Evolutionary conservation across 352 stramenopile species (phyloP).

Genomic region (Pythium angustatum): DNA sequence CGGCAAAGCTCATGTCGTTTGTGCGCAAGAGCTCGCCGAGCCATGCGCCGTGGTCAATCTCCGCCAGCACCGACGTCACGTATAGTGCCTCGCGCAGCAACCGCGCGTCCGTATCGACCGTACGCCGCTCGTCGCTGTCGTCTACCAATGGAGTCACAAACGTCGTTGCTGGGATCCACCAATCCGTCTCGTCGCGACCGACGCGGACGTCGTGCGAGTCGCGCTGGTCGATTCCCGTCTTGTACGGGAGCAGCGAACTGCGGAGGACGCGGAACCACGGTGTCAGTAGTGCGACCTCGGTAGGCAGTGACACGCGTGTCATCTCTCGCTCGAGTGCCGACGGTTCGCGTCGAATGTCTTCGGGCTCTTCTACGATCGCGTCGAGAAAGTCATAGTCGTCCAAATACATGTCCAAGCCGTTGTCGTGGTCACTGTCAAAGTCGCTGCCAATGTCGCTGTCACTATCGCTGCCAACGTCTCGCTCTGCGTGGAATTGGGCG

Average conservation of each 20-base stretch:
- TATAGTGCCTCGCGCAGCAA: slow-evolving; percentile 2
- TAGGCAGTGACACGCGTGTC: neutral
- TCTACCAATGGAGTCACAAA: neutral
- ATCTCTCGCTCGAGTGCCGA: neutral
- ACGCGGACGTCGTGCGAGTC: neutral
- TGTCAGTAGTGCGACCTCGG: neutral
- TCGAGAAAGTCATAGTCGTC: neutral
- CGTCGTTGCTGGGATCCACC: neutral
- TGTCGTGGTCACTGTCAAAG: neutral
- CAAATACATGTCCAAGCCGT: no score
- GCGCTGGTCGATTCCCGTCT: neutral
- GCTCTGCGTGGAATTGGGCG: no score
- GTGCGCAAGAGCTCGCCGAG: neutral
- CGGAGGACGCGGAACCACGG: neutral
- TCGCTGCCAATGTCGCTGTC: neutral
- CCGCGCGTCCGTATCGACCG: neutral
- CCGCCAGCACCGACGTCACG: neutral
- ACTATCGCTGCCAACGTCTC: neutral
- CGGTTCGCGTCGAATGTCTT: neutral
- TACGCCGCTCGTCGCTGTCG: neutral
- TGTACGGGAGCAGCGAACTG: neutral
- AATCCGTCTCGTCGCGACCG: neutral
- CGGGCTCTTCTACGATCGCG: neutral
- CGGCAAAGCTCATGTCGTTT: slow-evolving; percentile 1
- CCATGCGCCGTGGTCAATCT: slow-evolving; percentile 5